A percentile compares a stretch with the other conserved stretches of the same genome.
Conservation (phyloP, 2,329 filamentous ascomycete species). For the Paraphaeosphaeria sporulosa region DNA sequence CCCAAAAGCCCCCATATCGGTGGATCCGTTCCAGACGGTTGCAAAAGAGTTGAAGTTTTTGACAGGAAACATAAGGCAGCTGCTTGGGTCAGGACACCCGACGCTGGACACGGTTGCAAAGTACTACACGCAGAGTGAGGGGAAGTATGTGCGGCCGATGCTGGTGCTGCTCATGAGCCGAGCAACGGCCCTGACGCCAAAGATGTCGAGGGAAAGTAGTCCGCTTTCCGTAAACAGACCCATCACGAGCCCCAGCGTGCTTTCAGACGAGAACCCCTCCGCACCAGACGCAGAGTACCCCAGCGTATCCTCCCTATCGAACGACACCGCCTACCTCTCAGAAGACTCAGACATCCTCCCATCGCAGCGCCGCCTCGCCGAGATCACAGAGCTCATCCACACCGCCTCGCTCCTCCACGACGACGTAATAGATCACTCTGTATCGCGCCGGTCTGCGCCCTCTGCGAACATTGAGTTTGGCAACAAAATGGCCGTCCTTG, state of each 20-base stretch:
- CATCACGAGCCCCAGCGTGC: constrained; percentile 67
- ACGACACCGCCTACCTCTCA: constrained; percentile 54
- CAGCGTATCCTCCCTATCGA: constrained; percentile 61
- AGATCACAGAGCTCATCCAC: constrained; percentile 97
- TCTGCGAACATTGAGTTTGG: constrained; percentile 95
- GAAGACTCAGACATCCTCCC: constrained; percentile 78
- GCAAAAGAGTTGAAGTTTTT: constrained; percentile 97
- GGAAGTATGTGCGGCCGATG: constrained; percentile 94
- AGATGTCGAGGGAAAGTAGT: constrained; percentile 35
- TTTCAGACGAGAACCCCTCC: constrained; percentile 84
- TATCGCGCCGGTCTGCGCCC: constrained; percentile 80
- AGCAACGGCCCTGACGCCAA: constrained; percentile 84
- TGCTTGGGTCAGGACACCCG: constrained; percentile 94
- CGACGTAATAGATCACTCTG: constrained; percentile 95
- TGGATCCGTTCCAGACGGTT: constrained; percentile 88
- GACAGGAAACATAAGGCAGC: constrained; percentile 89
- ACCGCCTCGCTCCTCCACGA: constrained; percentile 96
- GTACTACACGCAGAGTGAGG: constrained; percentile 96
- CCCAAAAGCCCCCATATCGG: constrained; percentile 71
- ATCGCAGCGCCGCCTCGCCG: constrained; percentile 89
- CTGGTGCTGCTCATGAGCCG: constrained; percentile 96
- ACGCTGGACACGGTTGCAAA: constrained; percentile 94
- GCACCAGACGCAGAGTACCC: constrained; percentile 53
- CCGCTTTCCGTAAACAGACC: constrained; percentile 61
- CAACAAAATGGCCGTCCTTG: constrained; percentile 98